These are phyloP conservation scores for Aegilops speltoides DNA, from an alignment of 176 grass and related monocot genomes.

Conservation along the genomic window DNA sequence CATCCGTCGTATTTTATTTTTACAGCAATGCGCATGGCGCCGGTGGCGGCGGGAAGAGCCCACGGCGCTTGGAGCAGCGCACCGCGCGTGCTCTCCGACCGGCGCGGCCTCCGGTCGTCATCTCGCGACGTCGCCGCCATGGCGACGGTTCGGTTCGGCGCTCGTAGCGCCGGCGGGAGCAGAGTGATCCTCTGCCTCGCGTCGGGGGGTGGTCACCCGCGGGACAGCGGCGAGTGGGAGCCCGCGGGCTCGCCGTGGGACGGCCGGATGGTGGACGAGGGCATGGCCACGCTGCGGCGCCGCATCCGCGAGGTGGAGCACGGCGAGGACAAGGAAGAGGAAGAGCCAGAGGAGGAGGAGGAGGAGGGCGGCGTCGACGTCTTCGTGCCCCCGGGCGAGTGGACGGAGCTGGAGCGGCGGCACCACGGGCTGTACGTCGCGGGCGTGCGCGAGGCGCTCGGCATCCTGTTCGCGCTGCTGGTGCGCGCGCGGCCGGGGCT, in stretches of 20 bases:
- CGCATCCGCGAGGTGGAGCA: constrained; percentile 49
- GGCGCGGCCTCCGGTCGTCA: neutral
- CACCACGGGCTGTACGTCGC: constrained; percentile 48
- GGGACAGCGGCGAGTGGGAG: neutral
- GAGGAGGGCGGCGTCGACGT: neutral
- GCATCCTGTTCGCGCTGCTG: constrained; percentile 47
- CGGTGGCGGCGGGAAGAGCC: neutral
- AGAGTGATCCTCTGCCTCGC: neutral
- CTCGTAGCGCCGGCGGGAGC: neutral
- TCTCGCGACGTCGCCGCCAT: neutral
- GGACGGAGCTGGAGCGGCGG: constrained; percentile 71
- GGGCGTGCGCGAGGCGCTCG: constrained; percentile 44
- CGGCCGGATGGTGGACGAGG: constrained; percentile 49
- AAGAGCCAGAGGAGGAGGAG: constrained; percentile 15
- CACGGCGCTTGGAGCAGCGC: neutral
- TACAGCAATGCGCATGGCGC: neutral
- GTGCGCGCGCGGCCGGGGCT: constrained; percentile 53
- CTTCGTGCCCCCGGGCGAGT: constrained; percentile 7
- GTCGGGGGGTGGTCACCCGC: neutral
- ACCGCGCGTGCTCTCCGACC: neutral
- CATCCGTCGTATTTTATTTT: neutral
- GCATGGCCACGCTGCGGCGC: constrained; percentile 61
- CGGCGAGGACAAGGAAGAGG: neutral
- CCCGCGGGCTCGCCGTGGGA: neutral
- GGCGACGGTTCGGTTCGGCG: neutral